phyloP scores from a whole-genome alignment of 176 grass and related monocot species.

The Elaeis guineensis region DNA sequence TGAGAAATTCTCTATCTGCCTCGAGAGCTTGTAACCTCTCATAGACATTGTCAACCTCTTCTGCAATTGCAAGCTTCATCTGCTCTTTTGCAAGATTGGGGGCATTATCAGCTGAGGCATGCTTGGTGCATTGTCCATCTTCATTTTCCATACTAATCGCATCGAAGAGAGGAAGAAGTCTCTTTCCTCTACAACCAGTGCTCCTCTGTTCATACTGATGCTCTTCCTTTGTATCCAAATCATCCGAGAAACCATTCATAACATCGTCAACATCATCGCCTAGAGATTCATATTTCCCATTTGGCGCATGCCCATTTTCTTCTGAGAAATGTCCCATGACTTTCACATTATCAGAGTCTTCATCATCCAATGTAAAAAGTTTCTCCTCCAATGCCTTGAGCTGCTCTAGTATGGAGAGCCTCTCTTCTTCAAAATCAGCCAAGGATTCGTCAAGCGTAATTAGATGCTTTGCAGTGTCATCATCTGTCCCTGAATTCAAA shows the following conservation, averaged over 20 bases:
- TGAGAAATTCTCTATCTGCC: constrained; percentile 82
- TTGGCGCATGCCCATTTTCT: constrained; percentile 30
- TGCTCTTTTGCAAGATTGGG: constrained; percentile 37
- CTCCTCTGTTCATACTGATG: constrained; percentile 30
- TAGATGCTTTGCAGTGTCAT: constrained; percentile 47
- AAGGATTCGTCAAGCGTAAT: constrained; percentile 49
- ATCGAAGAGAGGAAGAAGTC: constrained; percentile 87
- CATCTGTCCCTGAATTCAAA: constrained; percentile 21
- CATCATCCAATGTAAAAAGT: constrained; percentile 69
- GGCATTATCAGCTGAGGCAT: constrained; percentile 12
- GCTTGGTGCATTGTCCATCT: constrained; percentile 28
- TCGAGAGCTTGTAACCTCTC: constrained; percentile 82
- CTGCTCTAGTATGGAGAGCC: constrained; percentile 77
- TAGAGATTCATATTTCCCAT: constrained; percentile 11
- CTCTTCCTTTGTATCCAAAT: constrained; percentile 38
- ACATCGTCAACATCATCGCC: constrained; percentile 12
- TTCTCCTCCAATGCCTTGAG: constrained; percentile 73
- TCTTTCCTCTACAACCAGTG: constrained; percentile 50
- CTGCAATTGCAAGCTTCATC: constrained; percentile 46
- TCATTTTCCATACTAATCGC: constrained; percentile 35
- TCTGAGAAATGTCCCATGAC: constrained; percentile 35
- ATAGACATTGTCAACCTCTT: constrained; percentile 56
- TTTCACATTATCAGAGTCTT: constrained; percentile 41
- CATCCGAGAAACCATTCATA: constrained; percentile 53
- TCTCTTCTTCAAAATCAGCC: constrained; percentile 88